Base-by-base conservation (phyloP, 441 rosid species). In the Pelargonium australe region DNA sequence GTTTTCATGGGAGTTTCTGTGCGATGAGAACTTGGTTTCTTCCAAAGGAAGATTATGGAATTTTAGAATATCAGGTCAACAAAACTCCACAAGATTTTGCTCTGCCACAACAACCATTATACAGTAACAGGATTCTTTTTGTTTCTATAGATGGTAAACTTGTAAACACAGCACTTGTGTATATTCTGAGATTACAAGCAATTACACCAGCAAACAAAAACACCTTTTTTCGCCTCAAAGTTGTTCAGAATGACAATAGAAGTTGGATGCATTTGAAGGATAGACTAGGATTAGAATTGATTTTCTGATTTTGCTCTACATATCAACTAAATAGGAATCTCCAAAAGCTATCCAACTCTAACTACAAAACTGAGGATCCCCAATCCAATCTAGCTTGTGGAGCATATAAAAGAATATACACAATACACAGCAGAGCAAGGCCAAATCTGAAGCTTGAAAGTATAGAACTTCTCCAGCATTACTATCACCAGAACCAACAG, bases 1-100 rank as follows among this genome's bases (percentile, higher is more conserved):
- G 88, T 76, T 85, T 76, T 85, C 89, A 11, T 78, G 88, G 89
- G 92, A 87, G 28, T 88, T 88, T 66, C 77, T 88, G 49, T 86
- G 89, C 8, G 86, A 85, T 63, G 87, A 84, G 68, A 88, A 88
- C 77, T 73, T 82, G 69, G 78, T 81, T 76, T 83, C 83, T 66
- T 78, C 87, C 4, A 86, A 80, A 79, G 93, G 87, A 20, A 76
- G 71, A 68, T 68, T 85, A 53, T 85, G 88, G 89, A 76, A 75
- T 70, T 85, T 84, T 64, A 72, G 70, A 77, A 68, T 87, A 73
- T 55, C 62, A 12, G 78, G 73, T 63, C 77, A 74, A 75, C 67
- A 87, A 66, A 84, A 85, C 81, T 75, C 87, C 64, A 77, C 85
- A 63, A 79, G 77, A 49, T 94, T 89, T 75, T 94, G 97, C 82